Percentiles rank a stretch among this genome's conserved stretches.
Evolutionary conservation across 306 rosid species (phyloP).

Genomic region (Prunus persica): Prunus_persica_NCBIv2 NC_034011.1:26304501-26305000

Average conservation of each 20-base stretch:
- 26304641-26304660: not conserved
- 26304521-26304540: constrained; percentile 79
- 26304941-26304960: constrained; percentile 24
- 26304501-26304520: constrained; percentile 93
- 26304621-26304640: not conserved
- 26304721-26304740: not conserved
- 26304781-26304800: constrained; percentile 60
- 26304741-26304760: constrained; percentile 19
- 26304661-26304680: not conserved
- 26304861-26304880: constrained; percentile 64
- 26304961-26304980: constrained; percentile 90
- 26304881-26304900: not conserved
- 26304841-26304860: constrained; percentile 82
- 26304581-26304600: not conserved
- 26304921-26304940: not conserved
- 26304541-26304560: constrained; percentile 81
- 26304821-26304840: constrained; percentile 64
- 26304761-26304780: constrained; percentile 67
- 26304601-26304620: not conserved
- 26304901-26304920: constrained; percentile 15
- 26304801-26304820: constrained; percentile 65
- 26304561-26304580: constrained; percentile 12
- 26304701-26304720: not conserved
- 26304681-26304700: not conserved
- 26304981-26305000: constrained; percentile 96